Conservation (phyloP, 345 rosid species). For the Stellera chamaejasme region DNA sequence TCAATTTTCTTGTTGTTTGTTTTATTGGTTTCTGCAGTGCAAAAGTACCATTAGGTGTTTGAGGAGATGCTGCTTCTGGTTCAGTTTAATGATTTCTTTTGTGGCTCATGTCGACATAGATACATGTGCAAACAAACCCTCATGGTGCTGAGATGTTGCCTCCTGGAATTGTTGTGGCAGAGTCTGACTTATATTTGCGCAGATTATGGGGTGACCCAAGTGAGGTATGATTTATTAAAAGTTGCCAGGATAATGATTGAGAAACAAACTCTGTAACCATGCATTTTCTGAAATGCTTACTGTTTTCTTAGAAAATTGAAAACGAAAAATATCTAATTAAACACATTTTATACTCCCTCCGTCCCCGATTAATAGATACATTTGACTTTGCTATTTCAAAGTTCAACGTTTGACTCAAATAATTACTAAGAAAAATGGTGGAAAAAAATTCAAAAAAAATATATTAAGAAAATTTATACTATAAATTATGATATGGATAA, state of each 20-base stretch:
- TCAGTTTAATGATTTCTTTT: slow-evolving; percentile 4
- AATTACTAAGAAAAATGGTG: no score
- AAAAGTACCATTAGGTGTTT: neutral
- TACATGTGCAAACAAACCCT: slow-evolving; percentile 80
- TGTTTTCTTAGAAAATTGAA: neutral
- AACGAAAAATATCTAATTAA: no score
- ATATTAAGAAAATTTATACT: no score
- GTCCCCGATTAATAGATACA: no score
- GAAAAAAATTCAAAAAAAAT: no score
- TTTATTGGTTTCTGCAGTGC: neutral
- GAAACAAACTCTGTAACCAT: neutral
- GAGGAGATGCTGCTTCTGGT: neutral
- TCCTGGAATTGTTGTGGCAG: slow-evolving; percentile 72
- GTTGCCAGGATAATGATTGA: no score
- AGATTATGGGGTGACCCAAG: slow-evolving; percentile 95
- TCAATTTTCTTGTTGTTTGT: no score
- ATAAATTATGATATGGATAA: no score
- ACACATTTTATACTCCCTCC: no score
- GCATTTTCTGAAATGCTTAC: slow-evolving; percentile 1
- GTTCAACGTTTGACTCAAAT: no score
- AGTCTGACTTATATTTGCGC: slow-evolving; percentile 75
- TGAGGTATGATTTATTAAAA: slow-evolving; percentile 42
- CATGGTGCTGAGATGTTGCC: slow-evolving; percentile 92
- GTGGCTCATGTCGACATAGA: slow-evolving; percentile 31
- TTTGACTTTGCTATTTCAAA: no score